These are phyloP conservation scores for Pulveroboletus frians DNA, from an alignment of 768 basidiomycete genomes.

Conservation along the genomic window DNA sequence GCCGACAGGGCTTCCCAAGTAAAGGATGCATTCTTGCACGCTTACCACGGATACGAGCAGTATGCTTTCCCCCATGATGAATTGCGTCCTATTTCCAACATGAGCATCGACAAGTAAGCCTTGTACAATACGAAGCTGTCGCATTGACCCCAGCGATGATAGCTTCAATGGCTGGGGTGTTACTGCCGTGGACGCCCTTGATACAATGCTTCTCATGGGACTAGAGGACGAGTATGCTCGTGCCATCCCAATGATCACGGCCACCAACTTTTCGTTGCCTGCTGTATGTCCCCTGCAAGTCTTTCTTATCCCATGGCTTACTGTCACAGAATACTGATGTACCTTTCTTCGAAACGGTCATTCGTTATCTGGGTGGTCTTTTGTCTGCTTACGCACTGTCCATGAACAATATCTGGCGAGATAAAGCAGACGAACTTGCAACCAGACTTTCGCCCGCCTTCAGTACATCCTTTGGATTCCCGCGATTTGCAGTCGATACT, in stretches of 20 bases:
- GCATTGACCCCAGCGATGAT: not conserved
- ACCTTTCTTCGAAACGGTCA: conserved; percentile 82
- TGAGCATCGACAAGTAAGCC: conserved; percentile 47
- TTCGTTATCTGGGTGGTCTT: conserved; percentile 85
- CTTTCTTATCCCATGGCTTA: not conserved
- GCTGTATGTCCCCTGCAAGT: conserved; percentile 29
- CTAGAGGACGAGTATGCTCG: conserved; percentile 64
- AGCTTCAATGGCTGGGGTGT: conserved; percentile 83
- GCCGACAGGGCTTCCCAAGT: conserved; percentile 49
- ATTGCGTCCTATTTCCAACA: conserved; percentile 48
- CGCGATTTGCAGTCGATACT: conserved; percentile 66
- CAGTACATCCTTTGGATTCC: conserved; percentile 62
- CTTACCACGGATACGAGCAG: conserved; percentile 59
- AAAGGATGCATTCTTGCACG: conserved; percentile 58
- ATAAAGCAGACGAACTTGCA: conserved; percentile 75
- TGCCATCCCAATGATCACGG: conserved; percentile 50
- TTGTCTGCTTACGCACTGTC: conserved; percentile 80
- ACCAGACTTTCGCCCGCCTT: conserved; percentile 69
- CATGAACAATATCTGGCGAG: conserved; percentile 53
- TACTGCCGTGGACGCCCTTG: conserved; percentile 75
- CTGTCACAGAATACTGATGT: conserved; percentile 27
- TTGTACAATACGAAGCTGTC: not conserved
- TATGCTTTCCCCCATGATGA: conserved; percentile 64
- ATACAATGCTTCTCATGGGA: conserved; percentile 81
- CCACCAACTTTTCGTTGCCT: conserved; percentile 45